A percentile compares a stretch with the other conserved stretches of the same genome.
phyloP scores from a whole-genome alignment of 352 stramenopile species.

The Thraustochytrium striatum region DNA sequence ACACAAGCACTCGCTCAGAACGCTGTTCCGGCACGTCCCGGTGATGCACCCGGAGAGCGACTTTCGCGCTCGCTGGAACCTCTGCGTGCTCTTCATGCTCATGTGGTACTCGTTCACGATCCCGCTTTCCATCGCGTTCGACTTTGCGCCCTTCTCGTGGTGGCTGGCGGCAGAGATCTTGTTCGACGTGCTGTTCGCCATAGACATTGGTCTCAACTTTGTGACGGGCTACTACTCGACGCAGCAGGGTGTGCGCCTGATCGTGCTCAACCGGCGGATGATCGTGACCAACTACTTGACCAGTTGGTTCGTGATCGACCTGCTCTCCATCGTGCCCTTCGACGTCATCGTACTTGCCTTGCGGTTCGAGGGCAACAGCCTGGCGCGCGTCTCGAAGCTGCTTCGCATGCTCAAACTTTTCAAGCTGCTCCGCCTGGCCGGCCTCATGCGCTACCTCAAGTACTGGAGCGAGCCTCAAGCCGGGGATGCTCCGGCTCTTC shows the following conservation, averaged over 20 bases:
- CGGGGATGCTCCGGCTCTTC: background rate
- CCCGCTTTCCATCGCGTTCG: slow-evolving; percentile 29
- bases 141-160: background rate
- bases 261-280: slow-evolving; percentile 27
- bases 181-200: slow-evolving; percentile 44
- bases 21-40: background rate
- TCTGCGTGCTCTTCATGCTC: slow-evolving; percentile 18
- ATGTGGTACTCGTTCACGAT: slow-evolving; percentile 43
- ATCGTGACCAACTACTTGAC: slow-evolving; percentile 49
- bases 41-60: slow-evolving; percentile 24
- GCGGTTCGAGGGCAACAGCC: background rate
- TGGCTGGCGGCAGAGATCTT: background rate
- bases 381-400: slow-evolving; percentile 35
- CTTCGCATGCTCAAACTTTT: slow-evolving; percentile 52
- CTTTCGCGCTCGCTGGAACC: slow-evolving; percentile 25
- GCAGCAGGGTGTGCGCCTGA: slow-evolving; percentile 3
- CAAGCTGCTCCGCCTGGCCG: slow-evolving; percentile 28
- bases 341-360: slow-evolving; percentile 9
- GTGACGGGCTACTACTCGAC: slow-evolving; percentile 43
- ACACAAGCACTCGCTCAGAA: too few relatives aligned
- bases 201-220: slow-evolving; percentile 51
- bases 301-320: slow-evolving; percentile 49
- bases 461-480: slow-evolving; percentile 32
- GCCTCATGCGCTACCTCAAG: slow-evolving; percentile 23
- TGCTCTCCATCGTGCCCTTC: slow-evolving; percentile 51